Base-by-base conservation (phyloP, 257 asterid genomes). In the Solanum infundibuliforme region DNA sequence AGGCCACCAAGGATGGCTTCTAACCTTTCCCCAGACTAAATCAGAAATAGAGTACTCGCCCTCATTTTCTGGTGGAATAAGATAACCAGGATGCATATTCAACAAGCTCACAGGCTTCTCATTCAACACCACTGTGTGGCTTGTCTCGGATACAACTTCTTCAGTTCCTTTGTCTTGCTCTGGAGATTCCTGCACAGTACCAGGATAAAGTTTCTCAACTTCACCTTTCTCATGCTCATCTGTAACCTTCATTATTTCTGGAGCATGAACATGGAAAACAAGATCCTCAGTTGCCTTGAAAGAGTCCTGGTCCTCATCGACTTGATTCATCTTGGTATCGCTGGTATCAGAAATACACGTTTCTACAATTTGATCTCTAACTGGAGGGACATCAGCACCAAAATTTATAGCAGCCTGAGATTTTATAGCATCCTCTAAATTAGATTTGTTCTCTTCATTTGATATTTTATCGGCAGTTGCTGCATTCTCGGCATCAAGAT, bases 1-100 rank as follows among this genome's bases (percentile, higher is more conserved):
- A 12, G 99, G 99, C 99, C 99, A 97, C 99, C 99, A 97, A 1
- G 99, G 99, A 92, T 97, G 99, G 92, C 97, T 96, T 85, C 96
- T 93, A 84, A 96, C 98, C 90, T 97, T 97, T 60, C 99, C 99
- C 99, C 99, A 97, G 48, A 97, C 98, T 89, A 97, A 89, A 94
- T 97, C 99, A 18, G 98, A 92, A 34, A 88, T 85, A 25, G 95
- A 81, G 73, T 92, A 94, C 39, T 75, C 69, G 35, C 93, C 98
- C 79, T 93, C 98, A 4, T 86, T 88, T 90, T 89, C 93, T 3
- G 95, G 93, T 87, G 97, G 91, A 71, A 83, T 58, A 36, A 93
- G 90, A 90, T 95, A 97, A 87, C 94, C 90, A 12, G 91, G 98
- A 85, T 88, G 91, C 91, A 92, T 85, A 88, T 85, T 86, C 85